Percentiles rank a stretch among this genome's conserved stretches.
Conservation (phyloP, 306 rosid species). For the Begonia peltatifolia region DNA sequence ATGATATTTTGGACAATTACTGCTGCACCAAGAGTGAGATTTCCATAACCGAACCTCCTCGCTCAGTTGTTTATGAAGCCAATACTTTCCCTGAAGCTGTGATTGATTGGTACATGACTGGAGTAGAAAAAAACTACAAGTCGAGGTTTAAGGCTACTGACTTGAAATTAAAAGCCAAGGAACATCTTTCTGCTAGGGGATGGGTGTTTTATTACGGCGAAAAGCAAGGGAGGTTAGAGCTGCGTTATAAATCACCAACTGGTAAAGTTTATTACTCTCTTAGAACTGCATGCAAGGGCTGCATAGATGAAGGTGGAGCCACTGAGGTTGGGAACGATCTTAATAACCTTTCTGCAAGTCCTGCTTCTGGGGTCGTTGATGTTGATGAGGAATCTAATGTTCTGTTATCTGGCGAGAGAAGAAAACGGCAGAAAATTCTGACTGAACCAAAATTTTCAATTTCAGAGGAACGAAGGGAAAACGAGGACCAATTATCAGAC, state of each 20-base stretch:
- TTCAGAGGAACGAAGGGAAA: too few species aligned
- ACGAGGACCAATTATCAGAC: too few species aligned
- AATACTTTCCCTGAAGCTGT: slow-evolving; percentile 32
- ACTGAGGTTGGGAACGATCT: background rate
- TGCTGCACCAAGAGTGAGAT: accelerated
- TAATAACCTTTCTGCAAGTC: background rate
- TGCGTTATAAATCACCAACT: slow-evolving; percentile 41
- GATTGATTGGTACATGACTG: slow-evolving; percentile 18
- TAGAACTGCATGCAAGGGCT: slow-evolving; percentile 32
- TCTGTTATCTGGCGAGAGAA: too few species aligned
- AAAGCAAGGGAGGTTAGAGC: slow-evolving; percentile 20
- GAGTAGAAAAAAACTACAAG: background rate
- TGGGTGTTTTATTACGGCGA: slow-evolving; percentile 29
- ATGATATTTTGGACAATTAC: background rate
- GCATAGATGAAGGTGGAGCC: slow-evolving; percentile 11
- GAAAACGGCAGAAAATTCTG: too few species aligned
- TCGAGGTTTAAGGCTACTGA: background rate
- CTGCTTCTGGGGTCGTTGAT: background rate
- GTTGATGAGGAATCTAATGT: too few species aligned
- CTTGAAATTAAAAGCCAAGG: slow-evolving; percentile 22
- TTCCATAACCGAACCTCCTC: background rate
- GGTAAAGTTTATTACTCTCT: slow-evolving; percentile 36
- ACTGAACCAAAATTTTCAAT: too few species aligned
- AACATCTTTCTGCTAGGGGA: slow-evolving; percentile 35
- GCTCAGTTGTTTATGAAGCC: background rate